These are phyloP conservation scores for Handroanthus guayacan DNA, from an alignment of 257 asterid genomes.

Conservation along the genomic window DNA sequence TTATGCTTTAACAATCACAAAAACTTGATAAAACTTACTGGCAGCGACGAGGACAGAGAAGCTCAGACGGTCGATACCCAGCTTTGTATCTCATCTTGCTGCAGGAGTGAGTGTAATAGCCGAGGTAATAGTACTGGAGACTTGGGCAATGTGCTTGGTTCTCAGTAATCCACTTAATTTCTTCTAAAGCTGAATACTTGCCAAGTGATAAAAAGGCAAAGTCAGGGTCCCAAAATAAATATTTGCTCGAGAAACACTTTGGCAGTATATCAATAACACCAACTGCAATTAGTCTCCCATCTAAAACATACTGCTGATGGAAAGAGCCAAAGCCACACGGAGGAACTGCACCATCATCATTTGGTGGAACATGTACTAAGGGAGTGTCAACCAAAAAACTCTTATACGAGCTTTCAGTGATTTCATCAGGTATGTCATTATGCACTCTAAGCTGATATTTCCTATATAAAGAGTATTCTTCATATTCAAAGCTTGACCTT, in stretches of 20 bases:
- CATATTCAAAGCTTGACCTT: constrained; percentile 76
- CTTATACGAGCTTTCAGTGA: constrained; percentile 79
- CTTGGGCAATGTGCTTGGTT: constrained; percentile 77
- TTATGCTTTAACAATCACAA: constrained; percentile 23
- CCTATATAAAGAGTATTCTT: constrained; percentile 87
- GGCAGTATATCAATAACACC: constrained; percentile 97
- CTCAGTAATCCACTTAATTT: constrained; percentile 79
- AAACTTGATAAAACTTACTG: constrained; percentile 64
- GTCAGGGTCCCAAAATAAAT: constrained; percentile 99
- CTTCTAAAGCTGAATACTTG: constrained; percentile 88
- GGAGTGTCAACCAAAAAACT: constrained; percentile 95
- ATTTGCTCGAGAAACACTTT: constrained; percentile 92
- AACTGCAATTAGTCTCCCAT: constrained; percentile 91
- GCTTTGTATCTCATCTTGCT: constrained; percentile 98
- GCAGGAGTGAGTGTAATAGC: constrained; percentile 97
- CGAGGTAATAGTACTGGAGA: constrained; percentile 97
- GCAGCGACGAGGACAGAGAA: constrained; percentile 93
- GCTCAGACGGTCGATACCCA: constrained; percentile 93
- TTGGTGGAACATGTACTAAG: constrained; percentile 66
- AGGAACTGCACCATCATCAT: constrained; percentile 62
- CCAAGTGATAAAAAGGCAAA: constrained; percentile 88
- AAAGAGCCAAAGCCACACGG: constrained; percentile 96
- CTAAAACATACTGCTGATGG: constrained; percentile 95
- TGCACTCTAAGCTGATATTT: constrained; percentile 93
- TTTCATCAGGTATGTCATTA: constrained; percentile 79